Base-by-base conservation (phyloP, 345 rosid species). In the Cardamine chenopodiifolia region DNA sequence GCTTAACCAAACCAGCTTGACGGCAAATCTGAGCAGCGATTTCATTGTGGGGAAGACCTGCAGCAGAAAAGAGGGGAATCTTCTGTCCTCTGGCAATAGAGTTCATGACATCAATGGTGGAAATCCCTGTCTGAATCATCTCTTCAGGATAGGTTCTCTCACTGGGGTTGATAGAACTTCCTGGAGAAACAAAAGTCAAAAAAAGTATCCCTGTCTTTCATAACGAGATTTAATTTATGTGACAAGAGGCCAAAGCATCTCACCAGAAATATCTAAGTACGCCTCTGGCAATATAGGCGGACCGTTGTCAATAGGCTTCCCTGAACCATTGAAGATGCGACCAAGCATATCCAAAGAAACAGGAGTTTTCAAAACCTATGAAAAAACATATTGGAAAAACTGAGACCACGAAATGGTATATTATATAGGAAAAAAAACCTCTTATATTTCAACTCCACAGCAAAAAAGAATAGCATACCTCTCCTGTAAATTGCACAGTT, bases 1-100 rank as follows among this genome's bases (percentile, higher is more conserved):
- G 88, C 86, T 92, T 92, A 28, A 92, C 97, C 73, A 92, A 71
- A 78, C 97, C 97, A 71, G 97, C 97, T 80, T 92, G 96, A n/a
- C 98, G 98, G 77, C 97, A 93, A 74, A 93, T 93, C 81, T 93
- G 98, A 77, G 98, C 98, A 73, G 98, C 97, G 45, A 92, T 92
- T 85, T 92, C 97, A 77, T 92, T 92, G 81, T 92, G 97, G 25
- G 96, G 97, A 54, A 92, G 96, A 88, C 97, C 97, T 42, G 97
- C 97, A 80, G 97, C 97, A 72, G 97, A 92, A 83, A 92, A 92
- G 22, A 92, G 89, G 59, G 97, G 97, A 62, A 92, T 92, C 77
- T 92, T 92, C 75, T 92, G 96, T 72, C 97, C 97, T 81, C 97
- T 86, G 66, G 97, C 97, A 62, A 92, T 90, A 57, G 97, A 92